Base-by-base conservation (phyloP, 257 asterid species). In the Lantana camara region DNA sequence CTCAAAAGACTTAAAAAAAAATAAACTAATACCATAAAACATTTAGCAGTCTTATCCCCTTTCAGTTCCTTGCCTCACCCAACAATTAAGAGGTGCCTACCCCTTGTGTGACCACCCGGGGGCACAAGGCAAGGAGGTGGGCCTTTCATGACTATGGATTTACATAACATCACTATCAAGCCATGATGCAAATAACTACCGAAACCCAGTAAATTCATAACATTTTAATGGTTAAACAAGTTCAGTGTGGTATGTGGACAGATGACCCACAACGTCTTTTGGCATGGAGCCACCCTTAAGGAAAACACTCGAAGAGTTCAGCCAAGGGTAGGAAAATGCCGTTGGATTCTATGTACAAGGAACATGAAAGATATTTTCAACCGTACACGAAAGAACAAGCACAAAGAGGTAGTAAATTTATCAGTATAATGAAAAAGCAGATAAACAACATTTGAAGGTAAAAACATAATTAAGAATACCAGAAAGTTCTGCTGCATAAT, bases 401-500 rank as follows among this genome's bases (percentile, higher is more conserved):
- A 24, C 4, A 9, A 9, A 58, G 48, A 19, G 57, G n/a, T n/a
- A 53, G 35, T 13, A 35, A 44, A 13, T 22, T 50, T 27, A 32
- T 35, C 24, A 48, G 9, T 32, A 15, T 22, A 15, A 68, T 48
- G 67, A 8, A 34, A 52, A 34, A 48, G 53, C 47, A 32, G 14
- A 68, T 7, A 42, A 15, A 53, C 57, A 48, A 59, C 47, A 40
- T 9, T 24, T 64, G 51, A 55, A 22, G 22, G 17, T 27, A 44
- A 58, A 42, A 27, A 53, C 20, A 64, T 35, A 65, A 62, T 27
- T 9, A 58, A 29, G 49, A 67, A 64, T 83, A 83, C 97, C 97
- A 73, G 99, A 84, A 83, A 93, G 99, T 75, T 87, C 95, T 13
- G 95, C 87, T 68, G 96, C 99, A 80, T 93, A 93, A 71, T 93